phyloP scores from a whole-genome alignment of 148 eudicot species.

The Spergularia marina region DNA sequence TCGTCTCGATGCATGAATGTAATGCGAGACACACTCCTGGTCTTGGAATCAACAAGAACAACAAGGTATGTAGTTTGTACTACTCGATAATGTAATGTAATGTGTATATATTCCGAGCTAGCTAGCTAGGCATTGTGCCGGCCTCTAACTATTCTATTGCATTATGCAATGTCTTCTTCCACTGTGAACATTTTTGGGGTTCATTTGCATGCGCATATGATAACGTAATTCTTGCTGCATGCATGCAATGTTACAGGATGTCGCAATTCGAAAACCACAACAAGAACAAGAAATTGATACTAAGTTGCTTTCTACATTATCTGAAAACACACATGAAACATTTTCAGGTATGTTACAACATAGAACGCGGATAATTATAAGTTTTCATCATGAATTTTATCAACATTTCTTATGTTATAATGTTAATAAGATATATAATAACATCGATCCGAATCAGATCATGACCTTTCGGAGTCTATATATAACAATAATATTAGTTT shows the following conservation, averaged over 20 bases:
- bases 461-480: too few relatives aligned
- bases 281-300: constrained; percentile 7
- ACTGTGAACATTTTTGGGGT: too few relatives aligned
- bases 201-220: not conserved
- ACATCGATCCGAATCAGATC: too few relatives aligned
- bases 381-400: too few relatives aligned
- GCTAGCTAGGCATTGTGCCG: too few relatives aligned
- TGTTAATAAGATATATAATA: not conserved
- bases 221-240: not conserved
- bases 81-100: not conserved
- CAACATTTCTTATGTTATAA: not conserved
- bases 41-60: not conserved
- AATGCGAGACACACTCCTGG: constrained; percentile 26
- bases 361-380: not conserved
- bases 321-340: not conserved
- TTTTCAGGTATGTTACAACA: constrained; percentile 13
- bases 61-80: constrained; percentile 7
- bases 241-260: constrained; percentile 15
- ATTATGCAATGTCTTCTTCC: too few relatives aligned
- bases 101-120: too few relatives aligned
- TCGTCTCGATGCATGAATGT: constrained; percentile 45
- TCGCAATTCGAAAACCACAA: not conserved
- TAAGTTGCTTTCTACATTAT: not conserved
- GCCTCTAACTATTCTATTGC: too few relatives aligned
- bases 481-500: too few relatives aligned